Conservation (phyloP, 371 early-diverging fungal genomes). For the Mortierella sp. region DNA sequence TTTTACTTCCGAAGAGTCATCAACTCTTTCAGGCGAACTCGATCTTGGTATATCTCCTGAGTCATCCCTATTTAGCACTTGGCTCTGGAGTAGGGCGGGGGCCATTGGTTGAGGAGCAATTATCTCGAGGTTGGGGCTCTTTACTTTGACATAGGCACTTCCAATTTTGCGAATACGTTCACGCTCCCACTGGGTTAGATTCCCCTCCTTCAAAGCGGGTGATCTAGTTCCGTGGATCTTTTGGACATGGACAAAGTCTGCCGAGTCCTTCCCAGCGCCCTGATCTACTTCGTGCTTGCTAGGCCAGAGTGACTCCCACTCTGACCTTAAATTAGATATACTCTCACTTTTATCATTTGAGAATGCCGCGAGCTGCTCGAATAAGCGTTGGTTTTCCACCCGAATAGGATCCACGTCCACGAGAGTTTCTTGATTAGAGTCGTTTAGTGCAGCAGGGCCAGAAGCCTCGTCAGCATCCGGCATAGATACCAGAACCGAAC, state of each 20-base stretch:
- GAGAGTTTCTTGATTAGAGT: neutral
- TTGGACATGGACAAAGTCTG: conserved; percentile 26
- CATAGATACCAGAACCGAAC: conserved; percentile 12
- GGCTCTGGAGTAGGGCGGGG: neutral
- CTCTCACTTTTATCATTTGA: conserved; percentile 21
- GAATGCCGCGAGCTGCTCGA: conserved; percentile 21
- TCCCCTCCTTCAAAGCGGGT: neutral
- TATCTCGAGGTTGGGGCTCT: conserved; percentile 11
- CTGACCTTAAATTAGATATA: conserved; percentile 22
- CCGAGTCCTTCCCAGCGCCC: neutral
- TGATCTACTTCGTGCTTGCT: conserved; percentile 5
- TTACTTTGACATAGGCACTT: conserved; percentile 26
- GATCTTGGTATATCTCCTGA: neutral
- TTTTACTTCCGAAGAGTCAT: neutral
- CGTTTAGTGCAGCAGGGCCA: neutral
- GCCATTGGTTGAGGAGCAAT: conserved; percentile 21
- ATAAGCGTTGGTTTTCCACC: neutral
- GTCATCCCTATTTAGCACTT: neutral
- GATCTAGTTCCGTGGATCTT: neutral
- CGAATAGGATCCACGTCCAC: conserved; percentile 6
- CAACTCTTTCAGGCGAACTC: conserved; percentile 5
- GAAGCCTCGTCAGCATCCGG: neutral
- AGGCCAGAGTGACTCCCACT: conserved; percentile 41
- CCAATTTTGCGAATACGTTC: conserved; percentile 30
- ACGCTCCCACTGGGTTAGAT: conserved; percentile 6